These are phyloP conservation scores for Phytophthora gonapodyides DNA, from an alignment of 352 stramenopile species.

Conservation along the genomic window DNA sequence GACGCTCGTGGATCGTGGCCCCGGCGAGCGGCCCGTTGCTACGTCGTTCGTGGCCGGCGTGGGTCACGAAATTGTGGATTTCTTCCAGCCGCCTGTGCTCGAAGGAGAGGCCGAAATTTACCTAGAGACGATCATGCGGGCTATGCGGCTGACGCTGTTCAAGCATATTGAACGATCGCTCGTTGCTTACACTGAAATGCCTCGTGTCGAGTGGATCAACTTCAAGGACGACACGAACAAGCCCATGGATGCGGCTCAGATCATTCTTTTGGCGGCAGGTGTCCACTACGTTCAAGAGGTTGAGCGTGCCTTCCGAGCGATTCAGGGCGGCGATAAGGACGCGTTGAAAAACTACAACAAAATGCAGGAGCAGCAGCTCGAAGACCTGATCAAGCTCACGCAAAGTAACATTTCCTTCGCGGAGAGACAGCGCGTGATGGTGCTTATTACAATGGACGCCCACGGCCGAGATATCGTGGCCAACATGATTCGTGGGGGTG, in stretches of 20 bases:
- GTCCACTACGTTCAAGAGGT: slow-evolving; percentile 95
- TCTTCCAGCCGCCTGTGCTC: slow-evolving; percentile 91
- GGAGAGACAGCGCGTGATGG: slow-evolving; percentile 94
- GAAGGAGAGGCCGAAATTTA: slow-evolving; percentile 98
- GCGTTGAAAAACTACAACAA: slow-evolving; percentile 92
- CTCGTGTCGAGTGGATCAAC: slow-evolving; percentile 96
- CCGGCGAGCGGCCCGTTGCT: slow-evolving; percentile 75
- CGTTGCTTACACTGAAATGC: slow-evolving; percentile 89
- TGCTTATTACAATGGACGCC: slow-evolving; percentile 96
- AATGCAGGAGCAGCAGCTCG: slow-evolving; percentile 93
- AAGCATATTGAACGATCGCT: slow-evolving; percentile 94
- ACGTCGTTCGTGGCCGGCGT: slow-evolving; percentile 94
- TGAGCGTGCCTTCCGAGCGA: slow-evolving; percentile 79
- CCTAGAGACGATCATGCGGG: slow-evolving; percentile 94
- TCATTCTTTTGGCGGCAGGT: slow-evolving; percentile 92
- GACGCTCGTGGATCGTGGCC: slow-evolving; percentile 66
- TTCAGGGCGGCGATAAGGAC: slow-evolving; percentile 83
- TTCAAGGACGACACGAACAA: slow-evolving; percentile 89
- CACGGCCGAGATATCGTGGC: slow-evolving; percentile 95
- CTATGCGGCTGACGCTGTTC: slow-evolving; percentile 95
- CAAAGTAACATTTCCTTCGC: slow-evolving; percentile 92
- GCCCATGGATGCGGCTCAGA: slow-evolving; percentile 95
- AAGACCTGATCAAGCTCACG: slow-evolving; percentile 93
- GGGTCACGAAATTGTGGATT: slow-evolving; percentile 93
- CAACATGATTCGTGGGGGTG: slow-evolving; percentile 92